phyloP scores from a whole-genome alignment of 2,329 filamentous ascomycete genomes.

The Aspergillus awamori region DNA sequence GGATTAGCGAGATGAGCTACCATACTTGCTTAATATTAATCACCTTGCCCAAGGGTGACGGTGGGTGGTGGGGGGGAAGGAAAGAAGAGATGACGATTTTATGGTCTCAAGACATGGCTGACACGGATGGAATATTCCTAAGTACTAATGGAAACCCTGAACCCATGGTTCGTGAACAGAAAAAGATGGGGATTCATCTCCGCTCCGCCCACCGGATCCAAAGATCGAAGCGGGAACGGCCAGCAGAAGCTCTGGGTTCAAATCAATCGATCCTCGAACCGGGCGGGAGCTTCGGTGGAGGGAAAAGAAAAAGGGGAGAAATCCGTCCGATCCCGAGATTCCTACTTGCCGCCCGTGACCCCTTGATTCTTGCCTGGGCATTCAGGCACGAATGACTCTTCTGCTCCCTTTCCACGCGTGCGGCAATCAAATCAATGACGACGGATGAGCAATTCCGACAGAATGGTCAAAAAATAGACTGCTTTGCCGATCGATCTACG shows the following conservation, averaged over 20 bases:
- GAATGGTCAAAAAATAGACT: too few species aligned
- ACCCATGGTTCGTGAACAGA: background rate
- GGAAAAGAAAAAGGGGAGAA: too few species aligned
- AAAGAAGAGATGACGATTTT: background rate
- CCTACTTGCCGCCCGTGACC: background rate
- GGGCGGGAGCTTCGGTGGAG: background rate
- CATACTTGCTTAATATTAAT: conserved; percentile 10
- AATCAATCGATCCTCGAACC: background rate
- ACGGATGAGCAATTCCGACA: too few species aligned
- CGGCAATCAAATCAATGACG: too few species aligned
- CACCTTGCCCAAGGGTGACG: conserved; percentile 6
- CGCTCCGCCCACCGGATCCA: background rate
- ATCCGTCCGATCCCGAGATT: background rate
- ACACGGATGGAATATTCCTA: background rate
- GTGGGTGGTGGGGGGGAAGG: background rate
- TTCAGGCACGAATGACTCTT: background rate
- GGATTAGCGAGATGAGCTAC: conserved; percentile 9
- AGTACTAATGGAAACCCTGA: conserved; percentile 1
- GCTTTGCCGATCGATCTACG: too few species aligned
- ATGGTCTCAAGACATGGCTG: background rate
- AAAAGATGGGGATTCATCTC: background rate
- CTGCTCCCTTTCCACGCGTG: too few species aligned
- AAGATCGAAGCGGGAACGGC: background rate
- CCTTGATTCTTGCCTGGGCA: background rate
- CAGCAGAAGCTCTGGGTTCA: background rate